Evolutionary conservation across 257 asterid genomes (phyloP).

Genomic region (Fraxinus cuspidata): DNA sequence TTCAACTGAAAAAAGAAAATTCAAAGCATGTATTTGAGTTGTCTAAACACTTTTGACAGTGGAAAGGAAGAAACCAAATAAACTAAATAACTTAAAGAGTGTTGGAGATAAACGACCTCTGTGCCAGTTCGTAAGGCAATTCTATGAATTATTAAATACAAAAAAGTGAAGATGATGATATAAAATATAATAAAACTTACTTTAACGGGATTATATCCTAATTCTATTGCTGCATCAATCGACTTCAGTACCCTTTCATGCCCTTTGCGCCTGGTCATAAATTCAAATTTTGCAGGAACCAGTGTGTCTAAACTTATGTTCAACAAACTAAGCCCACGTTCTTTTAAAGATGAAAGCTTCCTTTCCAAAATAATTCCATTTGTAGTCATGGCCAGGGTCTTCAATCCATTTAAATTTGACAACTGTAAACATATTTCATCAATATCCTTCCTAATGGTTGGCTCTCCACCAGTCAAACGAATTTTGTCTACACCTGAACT

Average conservation of each 20-base stretch:
- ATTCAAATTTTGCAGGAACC: conserved; percentile 93
- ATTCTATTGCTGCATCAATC: conserved; percentile 68
- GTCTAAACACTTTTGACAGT: background rate
- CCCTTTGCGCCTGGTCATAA: conserved; percentile 91
- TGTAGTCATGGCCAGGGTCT: conserved; percentile 85
- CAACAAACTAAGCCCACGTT: conserved; percentile 74
- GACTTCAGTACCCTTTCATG: conserved; percentile 86
- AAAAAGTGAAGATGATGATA: background rate
- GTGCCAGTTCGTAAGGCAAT: background rate
- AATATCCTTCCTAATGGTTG: conserved; percentile 77
- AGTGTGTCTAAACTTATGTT: conserved; percentile 92
- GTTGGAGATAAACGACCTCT: background rate
- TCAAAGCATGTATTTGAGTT: conserved; percentile 8
- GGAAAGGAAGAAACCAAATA: conserved; percentile 10
- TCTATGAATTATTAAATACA: background rate
- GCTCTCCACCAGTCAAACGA: conserved; percentile 97
- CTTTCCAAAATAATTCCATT: conserved; percentile 78
- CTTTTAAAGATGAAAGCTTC: conserved; percentile 78
- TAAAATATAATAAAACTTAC: conserved; percentile 40
- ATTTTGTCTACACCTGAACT: conserved; percentile 86
- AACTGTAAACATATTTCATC: conserved; percentile 78
- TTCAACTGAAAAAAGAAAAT: conserved; percentile 63
- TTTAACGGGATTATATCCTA: conserved; percentile 91
- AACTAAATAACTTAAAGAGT: background rate
- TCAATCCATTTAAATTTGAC: conserved; percentile 71